Base-by-base conservation (phyloP, 495 filamentous ascomycete species). In the Aspergillus biplanus region DNA sequence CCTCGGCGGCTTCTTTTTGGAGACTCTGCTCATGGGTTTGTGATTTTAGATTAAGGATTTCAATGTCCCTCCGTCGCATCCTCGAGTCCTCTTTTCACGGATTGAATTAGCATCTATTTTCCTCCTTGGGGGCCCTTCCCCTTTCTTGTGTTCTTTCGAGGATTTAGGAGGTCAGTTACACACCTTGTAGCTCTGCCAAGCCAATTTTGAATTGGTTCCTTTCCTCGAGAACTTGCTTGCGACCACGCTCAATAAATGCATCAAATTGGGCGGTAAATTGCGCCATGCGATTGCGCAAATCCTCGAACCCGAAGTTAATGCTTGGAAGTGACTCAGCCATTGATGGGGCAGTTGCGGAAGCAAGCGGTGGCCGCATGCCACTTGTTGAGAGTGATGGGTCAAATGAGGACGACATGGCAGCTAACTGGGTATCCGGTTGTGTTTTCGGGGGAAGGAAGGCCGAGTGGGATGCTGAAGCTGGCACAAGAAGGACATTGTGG, bases 301-400 rank as follows among this genome's bases (percentile, higher is more conserved):
- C 93, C 62, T 98, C 94, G 76, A 98, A 98, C 61, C 92, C 92
- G 75, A 98, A 97, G 77, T 95, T 92, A 76, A 97, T 90, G 73
- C 81, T 91, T 42, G 95, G 95, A 8, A 97, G 86, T 12, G 87
- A 87, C 74, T 95, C 92, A 39, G 92, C 91, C 83, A 89, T 87
- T 61, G 86, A 86, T 7, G 84, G 83, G 49, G 80, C 82, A 60
- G 82, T 78, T 31, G 85, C 78, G 12, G 83, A 80, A 46, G 78
- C 78, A 58, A 89, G 79, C 16, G 90, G 87, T 55, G 86, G 85
- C 64, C 90, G 90, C 85, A 91, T 86, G 37, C 83, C 80, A 79
- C 87, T 91, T 34, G 86, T 89, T 1, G 90, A 92, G 53, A 91
- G 78, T 0, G 91, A 90, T 2, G 89, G 86, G 64, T 96, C 92